Conservation (phyloP, 495 filamentous ascomycete species). For the Durotheca rogersii region DNA sequence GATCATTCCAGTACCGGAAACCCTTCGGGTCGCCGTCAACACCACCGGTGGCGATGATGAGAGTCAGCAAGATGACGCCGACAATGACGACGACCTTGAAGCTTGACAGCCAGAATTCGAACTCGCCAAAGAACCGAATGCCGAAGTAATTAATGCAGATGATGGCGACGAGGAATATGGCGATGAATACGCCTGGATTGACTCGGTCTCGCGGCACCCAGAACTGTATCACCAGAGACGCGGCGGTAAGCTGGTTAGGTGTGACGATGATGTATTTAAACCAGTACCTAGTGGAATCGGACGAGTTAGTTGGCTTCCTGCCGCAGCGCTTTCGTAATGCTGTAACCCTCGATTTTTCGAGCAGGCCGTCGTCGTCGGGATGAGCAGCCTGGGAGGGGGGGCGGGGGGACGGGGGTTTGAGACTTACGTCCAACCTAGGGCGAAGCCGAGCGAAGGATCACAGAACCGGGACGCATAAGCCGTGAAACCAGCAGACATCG, state of each 20-base stretch:
- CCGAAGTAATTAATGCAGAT: constrained; percentile 62
- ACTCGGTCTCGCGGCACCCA: constrained; percentile 63
- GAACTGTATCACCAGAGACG: constrained; percentile 67
- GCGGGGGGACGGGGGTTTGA: constrained; percentile 45
- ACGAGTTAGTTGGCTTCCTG: constrained; percentile 14
- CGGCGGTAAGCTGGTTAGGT: constrained; percentile 76
- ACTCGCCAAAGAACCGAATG: constrained; percentile 73
- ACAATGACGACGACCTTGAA: constrained; percentile 70
- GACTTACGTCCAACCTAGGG: constrained; percentile 69
- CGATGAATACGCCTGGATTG: constrained; percentile 75
- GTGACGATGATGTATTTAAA: constrained; percentile 71
- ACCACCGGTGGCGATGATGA: constrained; percentile 73
- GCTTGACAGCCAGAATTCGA: constrained; percentile 77
- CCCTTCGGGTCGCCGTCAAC: constrained; percentile 72
- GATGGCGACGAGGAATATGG: constrained; percentile 64
- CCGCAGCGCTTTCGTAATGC: no score
- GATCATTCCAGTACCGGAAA: constrained; percentile 76
- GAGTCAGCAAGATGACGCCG: constrained; percentile 63
- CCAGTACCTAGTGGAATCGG: constrained; percentile 55
- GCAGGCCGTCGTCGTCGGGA: no score
- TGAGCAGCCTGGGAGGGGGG: no score
- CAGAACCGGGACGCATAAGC: constrained; percentile 75
- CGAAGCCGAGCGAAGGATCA: constrained; percentile 76
- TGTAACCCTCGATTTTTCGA: no score
- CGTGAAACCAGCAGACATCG: constrained; percentile 57